phyloP scores from a whole-genome alignment of 257 asterid species.

The Solanum appendiculatum region DNA sequence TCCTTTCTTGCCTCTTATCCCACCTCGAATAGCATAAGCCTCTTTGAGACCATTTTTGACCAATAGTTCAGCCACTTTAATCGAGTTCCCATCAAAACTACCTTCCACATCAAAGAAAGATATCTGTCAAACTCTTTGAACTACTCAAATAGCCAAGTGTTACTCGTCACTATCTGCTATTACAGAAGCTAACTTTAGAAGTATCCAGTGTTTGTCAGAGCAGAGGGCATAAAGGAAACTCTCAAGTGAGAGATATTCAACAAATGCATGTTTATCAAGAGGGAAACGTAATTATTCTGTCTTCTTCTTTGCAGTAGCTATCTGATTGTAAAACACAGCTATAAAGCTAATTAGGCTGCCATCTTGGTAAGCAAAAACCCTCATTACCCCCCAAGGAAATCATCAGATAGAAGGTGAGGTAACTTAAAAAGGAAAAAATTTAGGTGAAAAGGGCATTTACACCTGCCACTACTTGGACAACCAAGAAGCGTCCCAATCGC shows the following conservation, averaged over 20 bases:
- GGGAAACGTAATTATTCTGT: background rate
- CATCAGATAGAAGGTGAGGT: background rate
- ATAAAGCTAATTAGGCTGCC: background rate
- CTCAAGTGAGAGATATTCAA: background rate
- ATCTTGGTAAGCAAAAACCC: background rate
- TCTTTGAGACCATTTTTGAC: slow-evolving; percentile 76
- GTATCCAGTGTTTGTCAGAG: background rate
- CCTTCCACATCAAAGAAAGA: slow-evolving; percentile 59
- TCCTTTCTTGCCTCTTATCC: slow-evolving; percentile 78
- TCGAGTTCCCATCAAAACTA: slow-evolving; percentile 93
- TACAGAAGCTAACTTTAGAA: background rate
- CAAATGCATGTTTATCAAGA: background rate
- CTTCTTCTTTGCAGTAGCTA: background rate
- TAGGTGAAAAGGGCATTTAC: background rate
- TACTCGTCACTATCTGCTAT: background rate
- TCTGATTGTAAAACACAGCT: background rate
- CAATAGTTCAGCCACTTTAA: slow-evolving; percentile 80
- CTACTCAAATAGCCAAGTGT: background rate
- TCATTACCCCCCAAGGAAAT: background rate
- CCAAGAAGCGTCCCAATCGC: background rate
- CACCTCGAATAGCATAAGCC: slow-evolving; percentile 93
- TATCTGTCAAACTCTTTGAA: slow-evolving; percentile 19
- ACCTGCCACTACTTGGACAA: background rate
- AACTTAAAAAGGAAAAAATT: background rate
- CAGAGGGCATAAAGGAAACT: background rate